Evolutionary conservation across 257 asterid species (phyloP).

Genomic region (Gynochthodes officinalis): DNA sequence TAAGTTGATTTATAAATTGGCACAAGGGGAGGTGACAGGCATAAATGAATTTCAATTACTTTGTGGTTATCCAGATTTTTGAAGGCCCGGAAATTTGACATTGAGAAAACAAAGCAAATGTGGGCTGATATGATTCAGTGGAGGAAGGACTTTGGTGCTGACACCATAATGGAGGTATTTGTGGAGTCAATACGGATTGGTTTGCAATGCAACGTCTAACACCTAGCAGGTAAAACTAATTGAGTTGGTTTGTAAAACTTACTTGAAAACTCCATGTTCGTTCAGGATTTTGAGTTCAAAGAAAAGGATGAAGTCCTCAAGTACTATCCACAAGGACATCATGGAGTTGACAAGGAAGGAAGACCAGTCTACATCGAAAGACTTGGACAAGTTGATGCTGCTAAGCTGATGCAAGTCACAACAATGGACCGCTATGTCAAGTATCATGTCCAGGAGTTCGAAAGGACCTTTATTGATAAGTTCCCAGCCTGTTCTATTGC

Average conservation of each 20-base stretch:
- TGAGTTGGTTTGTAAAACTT: neutral
- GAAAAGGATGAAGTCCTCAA: slow-evolving; percentile 82
- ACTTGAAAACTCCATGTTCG: neutral
- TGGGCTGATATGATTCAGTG: slow-evolving; percentile 95
- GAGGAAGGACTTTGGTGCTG: slow-evolving; percentile 92
- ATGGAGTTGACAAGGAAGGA: slow-evolving; percentile 89
- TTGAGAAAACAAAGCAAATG: slow-evolving; percentile 94
- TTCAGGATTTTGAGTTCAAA: slow-evolving; percentile 71
- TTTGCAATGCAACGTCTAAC: neutral
- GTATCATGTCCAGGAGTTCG: slow-evolving; percentile 91
- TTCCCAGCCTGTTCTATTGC: slow-evolving; percentile 94
- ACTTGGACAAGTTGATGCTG: slow-evolving; percentile 80
- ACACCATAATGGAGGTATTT: slow-evolving; percentile 75
- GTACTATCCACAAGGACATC: slow-evolving; percentile 97
- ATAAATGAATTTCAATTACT: neutral
- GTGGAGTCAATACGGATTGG: too few relatives aligned
- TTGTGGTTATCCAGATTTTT: slow-evolving; percentile 53
- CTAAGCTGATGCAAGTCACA: slow-evolving; percentile 83
- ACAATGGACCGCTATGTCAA: slow-evolving; percentile 78
- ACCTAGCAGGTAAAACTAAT: neutral
- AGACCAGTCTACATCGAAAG: slow-evolving; percentile 87
- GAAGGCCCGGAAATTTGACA: slow-evolving; percentile 84
- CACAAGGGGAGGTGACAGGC: too few relatives aligned
- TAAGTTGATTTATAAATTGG: too few relatives aligned
- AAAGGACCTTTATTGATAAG: slow-evolving; percentile 79